Percentiles rank a stretch among this genome's conserved stretches.
Conservation (phyloP, 495 filamentous ascomycete genomes). For the Arthonia radiata region DNA sequence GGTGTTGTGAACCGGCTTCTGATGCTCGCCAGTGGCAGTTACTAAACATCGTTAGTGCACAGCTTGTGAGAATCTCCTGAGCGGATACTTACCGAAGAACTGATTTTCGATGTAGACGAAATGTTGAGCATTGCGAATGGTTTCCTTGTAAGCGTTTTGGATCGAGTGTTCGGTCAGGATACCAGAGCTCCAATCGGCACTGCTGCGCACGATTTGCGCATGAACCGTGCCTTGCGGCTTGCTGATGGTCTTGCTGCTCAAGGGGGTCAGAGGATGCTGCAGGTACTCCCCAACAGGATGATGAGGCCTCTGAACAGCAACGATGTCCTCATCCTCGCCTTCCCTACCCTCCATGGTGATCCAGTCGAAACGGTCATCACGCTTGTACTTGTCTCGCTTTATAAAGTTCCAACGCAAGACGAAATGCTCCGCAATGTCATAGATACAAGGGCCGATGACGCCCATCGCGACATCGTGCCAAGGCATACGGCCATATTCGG, state of each 20-base stretch:
- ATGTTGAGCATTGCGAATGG: slow-evolving; percentile 65
- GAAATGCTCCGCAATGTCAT: slow-evolving; percentile 92
- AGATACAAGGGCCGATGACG: slow-evolving; percentile 64
- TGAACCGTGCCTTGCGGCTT: slow-evolving; percentile 44
- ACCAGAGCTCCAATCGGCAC: slow-evolving; percentile 85
- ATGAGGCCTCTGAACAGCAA: slow-evolving; percentile 67
- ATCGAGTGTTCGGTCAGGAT: slow-evolving; percentile 77
- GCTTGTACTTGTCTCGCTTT: slow-evolving; percentile 96
- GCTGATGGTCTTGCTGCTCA: slow-evolving; percentile 23
- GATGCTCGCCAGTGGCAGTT: slow-evolving; percentile 73
- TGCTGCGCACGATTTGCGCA: slow-evolving; percentile 68
- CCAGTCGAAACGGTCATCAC: slow-evolving; percentile 58
- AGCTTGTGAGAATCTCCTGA: background rate
- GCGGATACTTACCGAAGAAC: slow-evolving; percentile 42
- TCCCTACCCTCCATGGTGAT: slow-evolving; percentile 55
- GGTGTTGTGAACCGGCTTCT: slow-evolving; percentile 63
- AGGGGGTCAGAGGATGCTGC: slow-evolving; percentile 46
- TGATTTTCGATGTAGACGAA: slow-evolving; percentile 97
- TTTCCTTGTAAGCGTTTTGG: slow-evolving; percentile 69
- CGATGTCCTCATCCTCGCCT: slow-evolving; percentile 53
- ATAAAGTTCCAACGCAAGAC: slow-evolving; percentile 88
- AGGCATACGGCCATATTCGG: slow-evolving; percentile 83
- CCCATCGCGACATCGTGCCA: slow-evolving; percentile 95
- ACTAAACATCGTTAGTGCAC: slow-evolving; percentile 17
- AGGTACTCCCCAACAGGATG: slow-evolving; percentile 71